Conservation (phyloP, 2,329 filamentous ascomycete species). For the Mycosphaerella arachidis region DNA sequence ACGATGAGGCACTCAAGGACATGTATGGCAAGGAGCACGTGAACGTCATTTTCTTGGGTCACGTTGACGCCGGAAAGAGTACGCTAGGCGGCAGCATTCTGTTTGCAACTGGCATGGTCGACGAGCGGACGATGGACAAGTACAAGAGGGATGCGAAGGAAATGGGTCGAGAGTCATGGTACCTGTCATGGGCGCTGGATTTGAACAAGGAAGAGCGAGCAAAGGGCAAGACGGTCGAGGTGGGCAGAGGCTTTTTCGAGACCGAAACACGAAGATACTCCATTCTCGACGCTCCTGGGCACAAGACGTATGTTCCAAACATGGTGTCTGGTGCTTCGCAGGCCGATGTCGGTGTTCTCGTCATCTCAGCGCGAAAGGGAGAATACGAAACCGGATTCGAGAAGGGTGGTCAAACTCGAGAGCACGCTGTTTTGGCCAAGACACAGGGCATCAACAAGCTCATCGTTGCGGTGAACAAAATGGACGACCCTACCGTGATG, state of each 20-base stretch:
- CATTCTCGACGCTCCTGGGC: slow-evolving; percentile 91
- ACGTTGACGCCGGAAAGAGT: slow-evolving; percentile 97
- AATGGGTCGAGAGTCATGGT: slow-evolving; percentile 94
- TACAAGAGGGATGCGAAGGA: slow-evolving; percentile 97
- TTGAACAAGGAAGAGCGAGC: slow-evolving; percentile 92
- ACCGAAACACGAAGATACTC: slow-evolving; percentile 94
- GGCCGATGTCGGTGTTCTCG: slow-evolving; percentile 88
- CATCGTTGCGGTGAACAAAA: slow-evolving; percentile 95
- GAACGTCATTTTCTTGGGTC: slow-evolving; percentile 96
- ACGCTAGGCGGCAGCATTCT: slow-evolving; percentile 91
- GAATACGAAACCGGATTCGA: slow-evolving; percentile 99
- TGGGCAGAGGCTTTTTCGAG: slow-evolving; percentile 93
- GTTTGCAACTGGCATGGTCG: slow-evolving; percentile 96
- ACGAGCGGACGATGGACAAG: slow-evolving; percentile 96
- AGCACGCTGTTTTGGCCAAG: slow-evolving; percentile 96
- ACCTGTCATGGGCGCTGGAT: slow-evolving; percentile 96
- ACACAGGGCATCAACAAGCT: slow-evolving; percentile 98
- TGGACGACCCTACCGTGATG: slow-evolving; percentile 94
- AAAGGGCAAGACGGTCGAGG: slow-evolving; percentile 97
- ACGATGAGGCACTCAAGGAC: slow-evolving; percentile 82
- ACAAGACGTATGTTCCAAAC: slow-evolving; percentile 96
- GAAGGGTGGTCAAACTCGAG: slow-evolving; percentile 89
- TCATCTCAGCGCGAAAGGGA: slow-evolving; percentile 94
- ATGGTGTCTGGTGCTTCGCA: slow-evolving; percentile 81
- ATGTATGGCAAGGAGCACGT: slow-evolving; percentile 93